Evolutionary conservation across 345 rosid species (phyloP).

Genomic region (Boechera retrofracta): DNA sequence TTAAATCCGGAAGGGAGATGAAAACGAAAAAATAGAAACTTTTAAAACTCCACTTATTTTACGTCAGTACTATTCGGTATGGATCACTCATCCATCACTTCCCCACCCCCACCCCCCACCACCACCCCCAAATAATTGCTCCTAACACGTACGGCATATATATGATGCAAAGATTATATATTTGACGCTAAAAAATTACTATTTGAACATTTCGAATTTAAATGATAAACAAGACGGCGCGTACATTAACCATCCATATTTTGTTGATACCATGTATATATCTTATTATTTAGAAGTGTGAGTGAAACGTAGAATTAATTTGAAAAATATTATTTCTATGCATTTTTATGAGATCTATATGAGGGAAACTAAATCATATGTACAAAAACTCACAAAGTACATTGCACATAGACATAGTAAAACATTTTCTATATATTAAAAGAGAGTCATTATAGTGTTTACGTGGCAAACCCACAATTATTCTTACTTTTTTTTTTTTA

Average conservation of each 20-base stretch:
- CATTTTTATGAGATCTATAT: background rate
- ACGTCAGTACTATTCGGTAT: slow-evolving; percentile 42
- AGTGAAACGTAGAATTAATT: background rate
- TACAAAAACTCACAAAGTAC: background rate
- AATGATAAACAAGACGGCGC: background rate
- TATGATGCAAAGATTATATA: slow-evolving; percentile 1
- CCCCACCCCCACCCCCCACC: background rate
- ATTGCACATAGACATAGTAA: background rate
- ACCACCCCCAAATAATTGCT: background rate
- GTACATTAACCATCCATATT: background rate
- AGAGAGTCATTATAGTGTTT: too few species aligned
- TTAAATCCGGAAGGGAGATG: slow-evolving; percentile 23
- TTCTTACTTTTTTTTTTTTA: too few species aligned
- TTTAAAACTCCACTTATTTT: background rate
- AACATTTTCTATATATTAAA: too few species aligned
- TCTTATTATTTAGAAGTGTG: background rate
- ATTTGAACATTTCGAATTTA: background rate
- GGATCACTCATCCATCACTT: slow-evolving; percentile 43
- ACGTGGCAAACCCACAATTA: too few species aligned
- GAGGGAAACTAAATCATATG: background rate
- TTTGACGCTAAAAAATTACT: background rate
- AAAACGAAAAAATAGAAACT: slow-evolving; percentile 24
- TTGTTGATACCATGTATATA: background rate
- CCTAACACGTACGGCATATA: slow-evolving; percentile 32
- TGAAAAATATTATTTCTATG: background rate